phyloP scores from a whole-genome alignment of 2,329 filamentous ascomycete species.

The Phymatotrichopsis omnivora region DNA sequence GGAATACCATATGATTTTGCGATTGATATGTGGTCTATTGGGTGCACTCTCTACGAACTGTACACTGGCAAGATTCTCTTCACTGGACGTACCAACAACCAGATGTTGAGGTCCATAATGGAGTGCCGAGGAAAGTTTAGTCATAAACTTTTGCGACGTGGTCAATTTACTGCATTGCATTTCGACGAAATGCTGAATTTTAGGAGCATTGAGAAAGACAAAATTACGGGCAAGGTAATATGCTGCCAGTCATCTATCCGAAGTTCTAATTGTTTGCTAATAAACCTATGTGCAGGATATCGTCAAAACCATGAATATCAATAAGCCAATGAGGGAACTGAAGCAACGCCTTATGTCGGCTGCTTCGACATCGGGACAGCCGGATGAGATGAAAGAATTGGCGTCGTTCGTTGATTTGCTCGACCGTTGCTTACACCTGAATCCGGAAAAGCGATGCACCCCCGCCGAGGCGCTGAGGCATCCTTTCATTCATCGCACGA shows the following conservation, averaged over 20 bases:
- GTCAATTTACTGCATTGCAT: constrained; percentile 63
- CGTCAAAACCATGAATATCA: constrained; percentile 55
- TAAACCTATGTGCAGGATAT: constrained; percentile 45
- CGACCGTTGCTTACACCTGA: constrained; percentile 77
- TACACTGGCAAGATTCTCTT: constrained; percentile 98
- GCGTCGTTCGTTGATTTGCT: constrained; percentile 77
- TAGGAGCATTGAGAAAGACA: constrained; percentile 73
- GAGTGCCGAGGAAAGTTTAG: constrained; percentile 89
- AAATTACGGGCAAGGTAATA: constrained; percentile 69
- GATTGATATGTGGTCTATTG: constrained; percentile 96
- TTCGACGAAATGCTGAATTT: constrained; percentile 82
- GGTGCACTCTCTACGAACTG: constrained; percentile 91
- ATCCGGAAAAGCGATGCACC: constrained; percentile 85
- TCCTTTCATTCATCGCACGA: constrained; percentile 56
- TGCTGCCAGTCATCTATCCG: constrained; percentile 14
- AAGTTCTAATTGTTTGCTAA: constrained; percentile 31
- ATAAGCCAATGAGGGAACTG: constrained; percentile 71
- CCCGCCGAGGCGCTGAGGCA: constrained; percentile 79
- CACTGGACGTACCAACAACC: constrained; percentile 89
- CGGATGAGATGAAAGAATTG: constrained; percentile 65
- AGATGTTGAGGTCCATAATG: constrained; percentile 95
- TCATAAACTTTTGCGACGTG: constrained; percentile 75
- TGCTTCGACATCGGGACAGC: constrained; percentile 61
- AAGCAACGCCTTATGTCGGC: constrained; percentile 65
- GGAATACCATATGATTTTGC: constrained; percentile 93